These are phyloP conservation scores for Xylariaceae sp. DNA, from an alignment of 2,329 filamentous ascomycete genomes.

Conservation along the genomic window DNA sequence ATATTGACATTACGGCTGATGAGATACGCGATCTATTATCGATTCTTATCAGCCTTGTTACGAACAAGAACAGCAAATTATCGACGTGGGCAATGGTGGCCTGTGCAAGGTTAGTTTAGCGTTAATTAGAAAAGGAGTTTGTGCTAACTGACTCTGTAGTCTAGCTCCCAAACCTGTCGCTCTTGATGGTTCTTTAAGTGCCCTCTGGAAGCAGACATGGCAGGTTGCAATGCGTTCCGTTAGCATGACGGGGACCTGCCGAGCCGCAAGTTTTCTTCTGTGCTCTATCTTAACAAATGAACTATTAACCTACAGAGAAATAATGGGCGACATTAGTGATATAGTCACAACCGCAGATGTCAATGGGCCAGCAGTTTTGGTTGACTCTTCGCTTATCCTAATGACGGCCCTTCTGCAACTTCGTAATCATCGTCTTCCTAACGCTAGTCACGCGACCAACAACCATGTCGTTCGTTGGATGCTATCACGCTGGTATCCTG, in stretches of 20 bases:
- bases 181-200: slow-evolving; percentile 48
- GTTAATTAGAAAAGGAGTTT: not conserved
- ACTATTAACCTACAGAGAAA: slow-evolving; percentile 70
- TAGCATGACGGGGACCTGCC: slow-evolving; percentile 72
- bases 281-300: slow-evolving; percentile 69
- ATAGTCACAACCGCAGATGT: slow-evolving; percentile 80
- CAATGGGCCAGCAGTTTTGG: slow-evolving; percentile 77
- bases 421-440: slow-evolving; percentile 71
- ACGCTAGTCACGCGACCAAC: slow-evolving; percentile 69
- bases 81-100: slow-evolving; percentile 86
- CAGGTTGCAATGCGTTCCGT: slow-evolving; percentile 74
- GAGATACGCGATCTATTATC: slow-evolving; percentile 63
- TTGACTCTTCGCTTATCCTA: slow-evolving; percentile 79
- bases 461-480: slow-evolving; percentile 83
- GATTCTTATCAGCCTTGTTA: slow-evolving; percentile 63
- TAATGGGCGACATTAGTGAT: slow-evolving; percentile 73
- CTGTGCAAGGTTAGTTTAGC: slow-evolving; percentile 69
- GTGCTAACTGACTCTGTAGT: slow-evolving; percentile 42
- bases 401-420: slow-evolving; percentile 73
- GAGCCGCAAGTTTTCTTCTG: slow-evolving; percentile 78
- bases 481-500: slow-evolving; percentile 80
- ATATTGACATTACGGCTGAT: slow-evolving; percentile 53
- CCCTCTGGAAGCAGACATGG: slow-evolving; percentile 76
- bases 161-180: slow-evolving; percentile 54
- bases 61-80: slow-evolving; percentile 71